Base-by-base conservation (phyloP, 148 eudicot genomes). In the Silene uniflora region DNA sequence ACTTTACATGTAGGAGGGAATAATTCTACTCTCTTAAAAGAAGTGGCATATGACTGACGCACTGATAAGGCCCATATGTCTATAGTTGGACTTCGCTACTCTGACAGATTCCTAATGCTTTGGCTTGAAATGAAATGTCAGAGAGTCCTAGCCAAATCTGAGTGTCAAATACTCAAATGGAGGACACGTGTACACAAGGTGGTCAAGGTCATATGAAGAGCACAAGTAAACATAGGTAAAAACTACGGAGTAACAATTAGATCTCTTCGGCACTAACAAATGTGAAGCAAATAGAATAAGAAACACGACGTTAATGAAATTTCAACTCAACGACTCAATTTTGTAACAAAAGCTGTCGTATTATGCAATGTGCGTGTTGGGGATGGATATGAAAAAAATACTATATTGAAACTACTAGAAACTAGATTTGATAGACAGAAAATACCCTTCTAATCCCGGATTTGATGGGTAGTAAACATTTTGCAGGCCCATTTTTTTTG, bases 401-500 rank as follows among this genome's bases (percentile, higher is more conserved):
- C 56, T 13, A 18, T 16, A 3, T 16, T 8, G 14, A 10, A 62
- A 46, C 13, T 61, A 24, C 56, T 24, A 5, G 9, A 68, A 9
- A 25, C 59, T 19, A 29, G 47, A 54, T 32, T 19, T 2, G 35
- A 49, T 10, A 32, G 23, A 12, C 14, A 70, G 73, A 39, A 56
- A 52, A 79, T 92, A 95, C 97, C 99, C 99, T 79, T 92, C 96
- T 65, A 95, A 76, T 54, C 97, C 94, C 27, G 99, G 99, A 79
- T 80, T 88, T 25, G 77, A 69, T 4, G 97, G 99, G 76, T 88
- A 85, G 81, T 88, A 92, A 23, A 95, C 89, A 79, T 89, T 91
- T 79, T 67, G 82, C 67, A 95, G 80, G 55, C 97, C 94, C 67
- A 88, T 75, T 80, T 84, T 84, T 85, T 84, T 89, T 62, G 99